A percentile compares a stretch with the other conserved stretches of the same genome.
Evolutionary conservation across 2,329 filamentous ascomycete species (phyloP).

Genomic region (Aspergillus uvarum): DNA sequence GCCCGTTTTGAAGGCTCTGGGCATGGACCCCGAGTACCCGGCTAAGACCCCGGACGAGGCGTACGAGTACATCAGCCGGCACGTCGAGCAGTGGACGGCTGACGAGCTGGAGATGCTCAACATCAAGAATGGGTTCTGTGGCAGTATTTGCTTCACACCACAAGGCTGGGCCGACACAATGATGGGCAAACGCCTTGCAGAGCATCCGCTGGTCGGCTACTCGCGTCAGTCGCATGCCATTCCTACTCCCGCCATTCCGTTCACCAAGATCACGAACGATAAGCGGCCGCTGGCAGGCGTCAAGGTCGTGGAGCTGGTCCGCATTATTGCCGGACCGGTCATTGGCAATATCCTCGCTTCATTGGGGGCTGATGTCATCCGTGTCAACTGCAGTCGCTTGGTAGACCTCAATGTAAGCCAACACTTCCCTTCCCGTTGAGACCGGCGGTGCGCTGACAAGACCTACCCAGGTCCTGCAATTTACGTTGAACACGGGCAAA

Average conservation of each 20-base stretch:
- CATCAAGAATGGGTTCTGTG: background rate
- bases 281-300: background rate
- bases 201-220: background rate
- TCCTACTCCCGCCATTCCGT: background rate
- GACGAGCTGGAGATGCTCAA: slow-evolving; percentile 3
- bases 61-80: background rate
- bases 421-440: background rate
- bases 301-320: slow-evolving; percentile 1
- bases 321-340: background rate
- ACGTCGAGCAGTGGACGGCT: background rate
- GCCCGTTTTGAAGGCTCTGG: background rate
- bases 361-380: background rate
- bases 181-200: background rate
- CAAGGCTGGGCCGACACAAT: background rate
- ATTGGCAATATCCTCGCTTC: background rate
- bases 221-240: background rate
- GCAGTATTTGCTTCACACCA: background rate
- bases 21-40: background rate
- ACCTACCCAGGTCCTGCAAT: slow-evolving; percentile 19
- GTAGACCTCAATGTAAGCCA: background rate
- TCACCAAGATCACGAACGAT: background rate
- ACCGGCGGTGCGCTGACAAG: background rate
- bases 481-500: slow-evolving; percentile 25
- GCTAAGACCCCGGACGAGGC: background rate
- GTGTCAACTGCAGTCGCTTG: background rate